Evolutionary conservation across 176 grass and related monocot genomes (phyloP).

Genomic region (Triticum dicoccoides): DNA sequence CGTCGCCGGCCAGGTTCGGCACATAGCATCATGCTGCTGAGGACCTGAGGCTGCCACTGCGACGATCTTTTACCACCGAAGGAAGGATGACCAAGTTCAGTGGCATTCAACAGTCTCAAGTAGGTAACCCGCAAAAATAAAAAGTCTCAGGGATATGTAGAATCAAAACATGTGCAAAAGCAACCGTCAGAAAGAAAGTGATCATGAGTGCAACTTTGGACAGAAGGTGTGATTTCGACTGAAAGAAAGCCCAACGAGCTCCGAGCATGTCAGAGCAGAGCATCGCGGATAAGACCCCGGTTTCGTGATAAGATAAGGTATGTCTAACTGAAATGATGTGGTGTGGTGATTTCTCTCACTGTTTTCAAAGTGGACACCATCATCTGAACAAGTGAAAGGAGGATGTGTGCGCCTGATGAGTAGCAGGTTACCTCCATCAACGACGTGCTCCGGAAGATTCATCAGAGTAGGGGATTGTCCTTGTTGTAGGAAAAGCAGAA

Average conservation of each 20-base stretch:
- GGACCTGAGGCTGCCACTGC: not conserved
- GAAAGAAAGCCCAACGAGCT: slow-evolving; percentile 20
- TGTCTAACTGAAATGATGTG: slow-evolving; percentile 27
- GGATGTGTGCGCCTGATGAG: not conserved
- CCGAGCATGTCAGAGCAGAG: not conserved
- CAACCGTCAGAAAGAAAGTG: slow-evolving; percentile 14
- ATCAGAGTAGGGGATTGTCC: not conserved
- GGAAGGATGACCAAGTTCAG: not conserved
- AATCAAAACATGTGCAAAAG: slow-evolving; percentile 9
- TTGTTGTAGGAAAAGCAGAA: not conserved
- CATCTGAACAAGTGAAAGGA: not conserved
- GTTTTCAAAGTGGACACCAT: not conserved
- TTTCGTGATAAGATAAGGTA: slow-evolving; percentile 51
- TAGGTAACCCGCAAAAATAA: not conserved
- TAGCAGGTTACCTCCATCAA: not conserved
- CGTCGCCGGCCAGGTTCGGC: not conserved
- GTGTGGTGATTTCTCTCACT: not conserved
- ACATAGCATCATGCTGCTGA: not conserved
- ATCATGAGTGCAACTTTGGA: slow-evolving; percentile 23
- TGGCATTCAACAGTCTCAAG: not conserved
- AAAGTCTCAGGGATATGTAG: not conserved
- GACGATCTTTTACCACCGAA: not conserved
- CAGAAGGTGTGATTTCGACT: slow-evolving; percentile 19
- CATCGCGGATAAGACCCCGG: slow-evolving; percentile 28
- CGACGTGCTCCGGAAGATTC: not conserved